Evolutionary conservation across 345 rosid species (phyloP).

Genomic region (Linum tenue): DNA sequence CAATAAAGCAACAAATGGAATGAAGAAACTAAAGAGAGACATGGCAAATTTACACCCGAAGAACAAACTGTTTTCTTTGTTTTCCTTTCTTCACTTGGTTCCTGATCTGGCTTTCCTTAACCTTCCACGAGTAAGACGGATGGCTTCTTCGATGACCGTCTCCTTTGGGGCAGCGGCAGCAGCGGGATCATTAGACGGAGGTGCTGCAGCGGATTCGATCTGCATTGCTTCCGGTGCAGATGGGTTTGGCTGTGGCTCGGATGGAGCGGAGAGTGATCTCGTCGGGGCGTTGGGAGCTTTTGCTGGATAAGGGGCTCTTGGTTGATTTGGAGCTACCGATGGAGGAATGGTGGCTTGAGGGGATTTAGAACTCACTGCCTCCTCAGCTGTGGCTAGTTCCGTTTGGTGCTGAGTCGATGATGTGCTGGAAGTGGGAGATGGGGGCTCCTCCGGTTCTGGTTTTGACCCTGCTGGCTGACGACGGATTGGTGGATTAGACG

Average conservation of each 20-base stretch:
- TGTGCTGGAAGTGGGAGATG: conserved; percentile 57
- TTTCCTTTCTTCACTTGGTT: background rate
- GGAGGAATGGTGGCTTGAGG: conserved; percentile 29
- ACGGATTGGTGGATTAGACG: conserved; percentile 26
- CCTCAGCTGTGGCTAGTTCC: conserved; percentile 19
- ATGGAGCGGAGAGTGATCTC: conserved; percentile 14
- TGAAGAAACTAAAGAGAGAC: conserved; percentile 2
- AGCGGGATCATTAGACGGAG: conserved; percentile 27
- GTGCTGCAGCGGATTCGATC: conserved; percentile 33
- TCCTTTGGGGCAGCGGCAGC: conserved; percentile 42
- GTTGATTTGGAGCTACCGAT: background rate
- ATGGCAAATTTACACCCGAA: conserved; percentile 34
- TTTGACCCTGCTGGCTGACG: conserved; percentile 28
- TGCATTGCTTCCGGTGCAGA: conserved; percentile 40
- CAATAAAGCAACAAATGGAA: conserved; percentile 44
- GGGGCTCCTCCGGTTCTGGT: conserved; percentile 44
- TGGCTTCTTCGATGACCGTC: conserved; percentile 42
- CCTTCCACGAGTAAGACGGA: conserved; percentile 30
- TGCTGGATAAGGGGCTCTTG: conserved; percentile 14
- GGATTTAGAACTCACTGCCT: conserved; percentile 26
- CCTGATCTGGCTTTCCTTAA: conserved; percentile 46
- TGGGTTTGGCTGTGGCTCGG: too few relatives aligned
- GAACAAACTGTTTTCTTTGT: background rate
- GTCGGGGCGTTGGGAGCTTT: conserved; percentile 4
- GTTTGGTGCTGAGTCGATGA: conserved; percentile 56